phyloP scores from a whole-genome alignment of 208 protist species.

The Crithidia brevicula region DNA sequence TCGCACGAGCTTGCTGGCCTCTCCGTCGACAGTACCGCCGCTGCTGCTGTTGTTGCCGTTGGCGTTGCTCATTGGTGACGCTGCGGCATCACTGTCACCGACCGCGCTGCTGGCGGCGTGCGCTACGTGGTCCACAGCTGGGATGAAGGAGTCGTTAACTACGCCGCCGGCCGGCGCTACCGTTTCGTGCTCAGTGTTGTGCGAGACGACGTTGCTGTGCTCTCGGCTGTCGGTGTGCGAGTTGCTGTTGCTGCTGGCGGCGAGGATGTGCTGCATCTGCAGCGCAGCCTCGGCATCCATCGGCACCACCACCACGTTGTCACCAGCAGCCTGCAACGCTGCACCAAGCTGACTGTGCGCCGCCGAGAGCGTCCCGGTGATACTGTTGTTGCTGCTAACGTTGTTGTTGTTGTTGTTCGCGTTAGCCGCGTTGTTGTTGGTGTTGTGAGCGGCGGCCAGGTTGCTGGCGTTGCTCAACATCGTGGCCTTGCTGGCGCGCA shows the following conservation, averaged over 20 bases:
- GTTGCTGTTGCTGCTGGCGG: slow-evolving; percentile 1
- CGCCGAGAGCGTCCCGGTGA: slow-evolving; percentile 5
- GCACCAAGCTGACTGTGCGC: slow-evolving; percentile 4
- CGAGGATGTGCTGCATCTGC: slow-evolving; percentile 26
- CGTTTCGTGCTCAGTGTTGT: neutral
- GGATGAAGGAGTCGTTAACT: neutral
- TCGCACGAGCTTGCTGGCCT: no score
- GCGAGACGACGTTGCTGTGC: slow-evolving; percentile 1
- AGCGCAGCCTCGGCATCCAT: slow-evolving; percentile 22
- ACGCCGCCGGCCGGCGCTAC: neutral
- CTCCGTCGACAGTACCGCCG: no score
- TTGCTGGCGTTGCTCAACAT: slow-evolving; percentile 14
- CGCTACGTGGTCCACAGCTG: neutral
- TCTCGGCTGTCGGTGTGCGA: neutral
- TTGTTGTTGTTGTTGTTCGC: slow-evolving; percentile 10
- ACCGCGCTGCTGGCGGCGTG: neutral
- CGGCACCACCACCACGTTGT: slow-evolving; percentile 13
- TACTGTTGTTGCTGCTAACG: slow-evolving; percentile 8
- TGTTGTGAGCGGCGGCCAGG: neutral
- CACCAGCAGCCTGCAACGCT: slow-evolving; percentile 7
- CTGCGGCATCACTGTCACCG: neutral
- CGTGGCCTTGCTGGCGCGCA: slow-evolving; percentile 30
- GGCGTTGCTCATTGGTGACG: neutral
- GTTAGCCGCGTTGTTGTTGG: neutral
- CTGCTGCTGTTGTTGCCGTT: no score